phyloP scores from a whole-genome alignment of 768 basidiomycete genomes.

The Sistotremastrum niveocremeum region DNA sequence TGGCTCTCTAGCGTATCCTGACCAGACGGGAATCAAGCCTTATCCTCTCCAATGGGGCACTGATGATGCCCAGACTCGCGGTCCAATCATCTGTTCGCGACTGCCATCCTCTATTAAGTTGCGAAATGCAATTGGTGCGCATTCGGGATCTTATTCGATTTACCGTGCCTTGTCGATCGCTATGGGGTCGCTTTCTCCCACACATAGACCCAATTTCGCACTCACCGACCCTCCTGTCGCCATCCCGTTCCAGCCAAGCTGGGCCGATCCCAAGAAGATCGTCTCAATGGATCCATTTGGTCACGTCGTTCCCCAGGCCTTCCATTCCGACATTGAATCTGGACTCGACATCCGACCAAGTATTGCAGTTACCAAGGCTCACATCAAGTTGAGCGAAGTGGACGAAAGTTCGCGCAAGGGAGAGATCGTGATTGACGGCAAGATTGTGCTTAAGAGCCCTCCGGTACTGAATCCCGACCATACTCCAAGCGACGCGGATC shows the following conservation, averaged over 20 bases:
- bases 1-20: conserved; percentile 55
- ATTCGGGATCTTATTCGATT: conserved; percentile 88
- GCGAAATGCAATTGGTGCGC: conserved; percentile 89
- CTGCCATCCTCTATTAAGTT: conserved; percentile 74
- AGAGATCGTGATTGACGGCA: conserved; percentile 64
- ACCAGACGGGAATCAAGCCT: conserved; percentile 79
- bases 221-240: conserved; percentile 75
- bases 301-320: conserved; percentile 68
- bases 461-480: conserved; percentile 56
- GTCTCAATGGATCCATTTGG: conserved; percentile 93
- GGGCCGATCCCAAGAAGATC: conserved; percentile 69
- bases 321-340: conserved; percentile 44
- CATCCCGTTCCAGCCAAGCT: conserved; percentile 63
- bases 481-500: conserved; percentile 35
- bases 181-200: conserved; percentile 66
- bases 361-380: conserved; percentile 85
- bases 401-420: conserved; percentile 71
- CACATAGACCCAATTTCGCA: conserved; percentile 71
- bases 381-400: conserved; percentile 89
- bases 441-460: conserved; percentile 58
- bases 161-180: conserved; percentile 90
- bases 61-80: conserved; percentile 44
- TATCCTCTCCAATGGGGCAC: conserved; percentile 77
- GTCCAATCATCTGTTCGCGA: conserved; percentile 82
- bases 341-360: conserved; percentile 84